phyloP scores from a whole-genome alignment of 1,139 yeast species.

The Oligophagozyma castellii region DNA sequence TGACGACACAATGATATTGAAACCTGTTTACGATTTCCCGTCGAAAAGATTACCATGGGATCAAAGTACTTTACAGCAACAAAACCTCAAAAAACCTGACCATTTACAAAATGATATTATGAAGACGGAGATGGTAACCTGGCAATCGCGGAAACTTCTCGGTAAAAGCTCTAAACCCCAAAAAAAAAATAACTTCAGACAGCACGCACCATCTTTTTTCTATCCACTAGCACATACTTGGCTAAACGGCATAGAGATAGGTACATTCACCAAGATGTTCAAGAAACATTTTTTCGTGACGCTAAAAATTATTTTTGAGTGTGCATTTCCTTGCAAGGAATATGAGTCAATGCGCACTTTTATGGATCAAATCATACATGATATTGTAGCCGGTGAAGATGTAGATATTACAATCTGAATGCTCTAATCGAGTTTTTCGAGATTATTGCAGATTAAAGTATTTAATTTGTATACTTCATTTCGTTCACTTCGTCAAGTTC shows the following conservation, averaged over 20 bases:
- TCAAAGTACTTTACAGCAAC: no score
- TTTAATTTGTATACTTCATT: no score
- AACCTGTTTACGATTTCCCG: constrained; percentile 25
- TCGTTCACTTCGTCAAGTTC: no score
- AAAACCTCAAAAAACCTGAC: constrained; percentile 3
- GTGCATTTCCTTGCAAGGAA: constrained; percentile 26
- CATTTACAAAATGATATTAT: constrained; percentile 5
- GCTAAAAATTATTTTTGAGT: constrained; percentile 20
- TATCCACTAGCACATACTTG: constrained; percentile 29
- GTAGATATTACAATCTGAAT: no score
- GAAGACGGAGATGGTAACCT: constrained; percentile 8
- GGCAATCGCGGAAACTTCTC: constrained; percentile 25
- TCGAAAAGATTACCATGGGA: constrained; percentile 22
- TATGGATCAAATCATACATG: constrained; percentile 11
- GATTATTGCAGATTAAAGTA: no score
- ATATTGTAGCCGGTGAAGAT: neutral
- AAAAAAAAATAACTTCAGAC: constrained; percentile 20
- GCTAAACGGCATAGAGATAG: constrained; percentile 27
- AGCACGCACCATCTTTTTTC: constrained; percentile 24
- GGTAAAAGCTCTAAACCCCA: constrained; percentile 4
- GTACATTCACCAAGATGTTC: constrained; percentile 25
- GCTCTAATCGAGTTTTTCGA: no score
- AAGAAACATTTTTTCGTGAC: constrained; percentile 27
- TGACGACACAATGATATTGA: constrained; percentile 31
- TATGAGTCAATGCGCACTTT: constrained; percentile 24